Evolutionary conservation across 768 basidiomycete genomes (phyloP).

Genomic region (Boletus coccyginus): DNA sequence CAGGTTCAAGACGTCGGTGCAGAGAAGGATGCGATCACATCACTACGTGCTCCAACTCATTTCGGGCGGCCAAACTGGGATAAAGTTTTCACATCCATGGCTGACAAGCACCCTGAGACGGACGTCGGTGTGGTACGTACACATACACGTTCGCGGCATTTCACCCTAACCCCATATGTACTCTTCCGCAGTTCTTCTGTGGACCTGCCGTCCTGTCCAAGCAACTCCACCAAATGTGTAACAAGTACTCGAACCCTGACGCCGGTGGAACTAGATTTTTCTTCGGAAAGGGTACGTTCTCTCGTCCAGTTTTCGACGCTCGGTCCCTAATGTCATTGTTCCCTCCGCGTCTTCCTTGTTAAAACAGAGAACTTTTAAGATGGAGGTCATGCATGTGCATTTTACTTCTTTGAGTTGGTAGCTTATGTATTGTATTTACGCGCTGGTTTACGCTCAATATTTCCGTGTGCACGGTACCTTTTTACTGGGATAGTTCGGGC

Average conservation of each 20-base stretch:
- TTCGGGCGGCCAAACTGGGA: conserved; percentile 91
- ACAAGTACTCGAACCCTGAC: conserved; percentile 78
- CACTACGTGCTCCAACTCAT: conserved; percentile 87
- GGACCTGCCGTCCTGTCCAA: conserved; percentile 72
- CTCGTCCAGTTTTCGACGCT: not conserved
- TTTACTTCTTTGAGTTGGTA: not conserved
- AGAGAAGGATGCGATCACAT: conserved; percentile 88
- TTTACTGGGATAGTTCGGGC: not conserved
- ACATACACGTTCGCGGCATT: not conserved
- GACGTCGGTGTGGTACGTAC: conserved; percentile 77
- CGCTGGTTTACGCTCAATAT: conserved; percentile 1
- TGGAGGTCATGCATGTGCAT: not conserved
- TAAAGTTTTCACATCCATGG: conserved; percentile 66
- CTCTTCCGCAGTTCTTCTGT: conserved; percentile 66
- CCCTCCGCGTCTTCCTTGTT: not conserved
- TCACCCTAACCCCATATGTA: not conserved
- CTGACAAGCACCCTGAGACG: conserved; percentile 81
- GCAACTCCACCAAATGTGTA: conserved; percentile 73
- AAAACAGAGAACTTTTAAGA: conserved; percentile 23
- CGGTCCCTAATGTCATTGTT: conserved; percentile 3
- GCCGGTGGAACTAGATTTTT: conserved; percentile 80
- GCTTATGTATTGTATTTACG: not conserved
- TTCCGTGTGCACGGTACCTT: not conserved
- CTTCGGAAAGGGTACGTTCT: conserved; percentile 76
- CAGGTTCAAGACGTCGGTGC: conserved; percentile 88